Percentiles rank a stretch among this genome's conserved stretches.
phyloP scores from a whole-genome alignment of 2,329 filamentous ascomycete species.

The Fusarium sp. region DNA sequence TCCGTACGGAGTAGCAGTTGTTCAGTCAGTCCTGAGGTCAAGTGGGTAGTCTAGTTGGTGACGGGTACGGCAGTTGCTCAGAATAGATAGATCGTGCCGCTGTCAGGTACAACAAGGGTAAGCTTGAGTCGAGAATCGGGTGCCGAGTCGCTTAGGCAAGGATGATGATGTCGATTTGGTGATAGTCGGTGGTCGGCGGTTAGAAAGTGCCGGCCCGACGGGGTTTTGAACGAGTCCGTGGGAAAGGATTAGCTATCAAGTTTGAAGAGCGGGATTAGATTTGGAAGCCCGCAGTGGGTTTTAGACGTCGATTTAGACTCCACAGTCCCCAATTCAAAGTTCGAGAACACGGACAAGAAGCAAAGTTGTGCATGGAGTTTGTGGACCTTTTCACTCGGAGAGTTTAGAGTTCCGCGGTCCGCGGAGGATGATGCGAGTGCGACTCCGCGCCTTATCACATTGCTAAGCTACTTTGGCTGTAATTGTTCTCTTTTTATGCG shows the following conservation, averaged over 20 bases:
- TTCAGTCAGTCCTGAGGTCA: constrained; percentile 1
- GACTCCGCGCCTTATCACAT: constrained; percentile 10
- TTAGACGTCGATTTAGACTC: constrained; percentile 17
- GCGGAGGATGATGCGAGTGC: constrained; percentile 12
- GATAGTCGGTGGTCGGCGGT: constrained; percentile 25
- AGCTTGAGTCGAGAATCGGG: neutral
- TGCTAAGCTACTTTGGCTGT: neutral
- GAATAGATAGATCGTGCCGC: constrained; percentile 13
- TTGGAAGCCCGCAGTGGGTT: constrained; percentile 16
- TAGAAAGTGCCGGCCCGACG: constrained; percentile 32
- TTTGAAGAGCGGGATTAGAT: constrained; percentile 16
- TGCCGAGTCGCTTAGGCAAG: neutral
- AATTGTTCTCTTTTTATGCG: neutral
- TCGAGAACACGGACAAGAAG: constrained; percentile 18
- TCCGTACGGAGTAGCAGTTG: neutral
- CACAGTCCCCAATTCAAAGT: constrained; percentile 18
- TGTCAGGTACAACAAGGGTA: constrained; percentile 23
- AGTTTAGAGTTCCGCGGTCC: constrained; percentile 24
- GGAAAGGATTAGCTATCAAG: constrained; percentile 11
- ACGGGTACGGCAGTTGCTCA: constrained; percentile 25
- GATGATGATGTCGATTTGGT: constrained; percentile 15
- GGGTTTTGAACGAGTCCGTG: constrained; percentile 26
- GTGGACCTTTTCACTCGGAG: neutral
- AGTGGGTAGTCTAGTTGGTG: constrained; percentile 19
- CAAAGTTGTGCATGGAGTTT: neutral